Percentiles rank a stretch among this genome's conserved stretches.
These are phyloP conservation scores for Phytophthora tubulina DNA, from an alignment of 352 stramenopile genomes.

Conservation along the genomic window DNA sequence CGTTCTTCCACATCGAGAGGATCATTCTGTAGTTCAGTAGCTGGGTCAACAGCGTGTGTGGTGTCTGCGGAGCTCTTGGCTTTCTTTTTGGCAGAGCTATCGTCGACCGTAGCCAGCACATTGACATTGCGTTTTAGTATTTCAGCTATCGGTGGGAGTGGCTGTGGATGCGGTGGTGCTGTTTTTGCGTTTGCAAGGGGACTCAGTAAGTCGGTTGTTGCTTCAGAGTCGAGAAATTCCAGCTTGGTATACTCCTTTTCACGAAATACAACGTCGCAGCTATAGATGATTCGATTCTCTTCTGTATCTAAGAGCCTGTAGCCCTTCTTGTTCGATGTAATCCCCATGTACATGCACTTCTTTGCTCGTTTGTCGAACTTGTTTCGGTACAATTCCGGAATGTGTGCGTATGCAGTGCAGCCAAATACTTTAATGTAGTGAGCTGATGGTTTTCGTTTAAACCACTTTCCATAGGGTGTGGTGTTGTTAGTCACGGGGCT, in stretches of 20 bases:
- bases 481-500: not conserved
- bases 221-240: not conserved
- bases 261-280: slow-evolving; percentile 2
- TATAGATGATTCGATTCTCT: slow-evolving; percentile 14
- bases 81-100: too few species aligned
- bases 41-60: too few species aligned
- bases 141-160: not conserved
- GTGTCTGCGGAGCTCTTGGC: too few species aligned
- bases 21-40: not conserved
- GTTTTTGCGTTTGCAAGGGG: not conserved
- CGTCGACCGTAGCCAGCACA: not conserved
- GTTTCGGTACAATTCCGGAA: not conserved
- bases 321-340: not conserved
- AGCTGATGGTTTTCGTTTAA: slow-evolving; percentile 1
- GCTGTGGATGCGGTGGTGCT: not conserved
- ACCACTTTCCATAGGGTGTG: slow-evolving; percentile 5
- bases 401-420: slow-evolving; percentile 3
- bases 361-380: slow-evolving; percentile 5
- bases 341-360: slow-evolving; percentile 12
- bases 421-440: slow-evolving; percentile 15
- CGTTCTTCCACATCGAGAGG: slow-evolving; percentile 5
- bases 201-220: not conserved
- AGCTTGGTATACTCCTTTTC: slow-evolving; percentile 8
- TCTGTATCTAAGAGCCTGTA: slow-evolving; percentile 5
- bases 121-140: slow-evolving; percentile 11